Base-by-base conservation (phyloP, 345 rosid species). In the Reutealis trisperma region DNA sequence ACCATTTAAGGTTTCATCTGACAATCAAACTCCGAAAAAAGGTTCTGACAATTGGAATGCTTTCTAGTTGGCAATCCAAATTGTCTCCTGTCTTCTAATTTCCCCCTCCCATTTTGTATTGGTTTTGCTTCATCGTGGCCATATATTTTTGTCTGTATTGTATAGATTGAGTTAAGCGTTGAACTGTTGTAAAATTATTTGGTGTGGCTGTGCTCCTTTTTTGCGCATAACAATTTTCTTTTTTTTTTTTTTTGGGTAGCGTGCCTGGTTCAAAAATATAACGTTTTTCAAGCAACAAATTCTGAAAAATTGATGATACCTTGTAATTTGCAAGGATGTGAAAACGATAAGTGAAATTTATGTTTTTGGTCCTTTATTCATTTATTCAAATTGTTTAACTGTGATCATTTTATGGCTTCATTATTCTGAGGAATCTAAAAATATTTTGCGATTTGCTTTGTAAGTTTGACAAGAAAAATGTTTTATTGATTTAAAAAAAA, bases 1-100 rank as follows among this genome's bases (percentile, higher is more conserved):
- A 63, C 96, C 98, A 9, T 95, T 95, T 74, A 95, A 92, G 85
- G 99, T 93, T 81, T 89, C 97, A 44, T 82, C 91, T 0, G 92
- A 86, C 34, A 81, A 79, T 76, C 87, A 80, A 58, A 84, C 90
- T 74, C 89, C 90, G 15, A 90, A 84, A 89, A 92, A 80, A 82
- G 78, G 78, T 79, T 87, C 90, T 32, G 92, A 89, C 66, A 84
- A 71, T 65, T 90, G 96, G 96, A 87, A 78, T 51, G 85, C 92
- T 64, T 88, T 91, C 86, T 92, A 88, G 89, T 72, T 58, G 55
- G 82, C 24, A 54, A 25, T 27, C 51, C 27, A 15, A 37, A 27
- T 18, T 34, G 21, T 45, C 47, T 14, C 6, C 10, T n/a, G 37
- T 67, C 1, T 19, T 27, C 10, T 66, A 22, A 18, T 45, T 58